Percentiles rank a stretch among this genome's conserved stretches.
phyloP scores from a whole-genome alignment of 1,284 basidiomycete species.

The Malassezia caprae region DNA sequence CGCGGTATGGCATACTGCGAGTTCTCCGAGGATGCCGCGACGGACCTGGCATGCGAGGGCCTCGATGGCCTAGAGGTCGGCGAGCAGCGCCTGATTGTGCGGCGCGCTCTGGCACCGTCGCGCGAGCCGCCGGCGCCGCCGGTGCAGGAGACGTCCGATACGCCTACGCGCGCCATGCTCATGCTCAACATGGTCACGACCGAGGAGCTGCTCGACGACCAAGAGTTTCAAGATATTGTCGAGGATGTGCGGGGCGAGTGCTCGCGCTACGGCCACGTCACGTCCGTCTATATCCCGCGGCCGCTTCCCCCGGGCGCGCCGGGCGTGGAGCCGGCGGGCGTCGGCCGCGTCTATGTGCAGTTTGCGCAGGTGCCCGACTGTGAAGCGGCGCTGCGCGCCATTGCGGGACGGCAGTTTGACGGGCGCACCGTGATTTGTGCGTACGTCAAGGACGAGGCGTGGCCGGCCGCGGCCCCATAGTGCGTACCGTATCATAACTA shows the following conservation, averaged over 20 bases:
- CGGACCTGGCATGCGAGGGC: constrained; percentile 89
- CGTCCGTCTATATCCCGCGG: constrained; percentile 41
- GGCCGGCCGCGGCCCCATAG: constrained; percentile 21
- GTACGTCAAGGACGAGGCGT: constrained; percentile 41
- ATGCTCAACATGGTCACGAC: constrained; percentile 98
- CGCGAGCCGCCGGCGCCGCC: constrained; percentile 53
- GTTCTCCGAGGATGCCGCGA: constrained; percentile 78
- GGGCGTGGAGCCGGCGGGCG: constrained; percentile 68
- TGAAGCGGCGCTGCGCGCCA: constrained; percentile 62
- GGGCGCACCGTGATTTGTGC: constrained; percentile 67
- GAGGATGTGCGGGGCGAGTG: constrained; percentile 87
- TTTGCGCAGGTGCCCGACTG: constrained; percentile 60
- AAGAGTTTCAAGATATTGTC: constrained; percentile 84
- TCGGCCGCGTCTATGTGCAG: constrained; percentile 86
- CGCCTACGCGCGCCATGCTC: constrained; percentile 66
- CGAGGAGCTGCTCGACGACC: constrained; percentile 81
- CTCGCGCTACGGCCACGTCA: constrained; percentile 35
- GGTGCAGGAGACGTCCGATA: constrained; percentile 22
- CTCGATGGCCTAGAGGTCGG: constrained; percentile 96
- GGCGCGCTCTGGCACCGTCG: constrained; percentile 52
- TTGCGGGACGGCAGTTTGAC: constrained; percentile 83
- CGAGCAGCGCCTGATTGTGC: constrained; percentile 89
- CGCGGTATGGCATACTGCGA: constrained; percentile 98
- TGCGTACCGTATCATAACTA: not conserved
- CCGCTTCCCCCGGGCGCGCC: constrained; percentile 53